Conservation (phyloP, 805 yeast species). For the Starmerella geochares region DNA sequence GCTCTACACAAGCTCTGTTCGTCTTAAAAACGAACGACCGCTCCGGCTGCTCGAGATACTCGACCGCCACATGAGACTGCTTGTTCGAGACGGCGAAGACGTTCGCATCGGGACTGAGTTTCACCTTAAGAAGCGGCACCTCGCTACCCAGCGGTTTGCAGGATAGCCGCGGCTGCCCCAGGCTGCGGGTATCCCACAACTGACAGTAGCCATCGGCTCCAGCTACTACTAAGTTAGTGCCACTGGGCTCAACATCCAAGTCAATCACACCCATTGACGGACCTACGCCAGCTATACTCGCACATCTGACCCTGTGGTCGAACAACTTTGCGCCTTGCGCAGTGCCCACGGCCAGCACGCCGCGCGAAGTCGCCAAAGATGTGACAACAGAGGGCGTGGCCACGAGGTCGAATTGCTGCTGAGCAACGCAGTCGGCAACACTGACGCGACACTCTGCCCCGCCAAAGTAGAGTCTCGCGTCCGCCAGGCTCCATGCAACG, state of each 20-base stretch:
- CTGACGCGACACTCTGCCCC: conserved; percentile 12
- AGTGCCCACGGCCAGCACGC: neutral
- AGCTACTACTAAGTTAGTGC: neutral
- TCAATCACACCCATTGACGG: neutral
- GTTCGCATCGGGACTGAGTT: neutral
- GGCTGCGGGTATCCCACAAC: conserved; percentile 5
- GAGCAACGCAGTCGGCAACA: neutral
- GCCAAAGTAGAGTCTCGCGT: conserved; percentile 8
- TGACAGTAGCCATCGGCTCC: neutral
- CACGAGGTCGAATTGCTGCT: neutral
- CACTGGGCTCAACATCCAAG: neutral
- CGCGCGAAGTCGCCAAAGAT: neutral
- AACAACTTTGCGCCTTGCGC: neutral
- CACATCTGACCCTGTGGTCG: neutral
- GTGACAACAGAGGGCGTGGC: neutral
- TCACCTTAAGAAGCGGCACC: neutral
- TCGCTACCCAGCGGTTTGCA: neutral
- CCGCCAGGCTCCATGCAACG: neutral
- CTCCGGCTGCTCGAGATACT: neutral
- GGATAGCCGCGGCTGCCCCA: neutral
- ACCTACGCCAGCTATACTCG: neutral
- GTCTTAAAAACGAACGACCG: conserved; percentile 11
- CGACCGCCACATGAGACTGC: conserved; percentile 13
- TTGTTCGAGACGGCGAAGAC: conserved; percentile 13
- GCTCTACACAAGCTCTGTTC: neutral